Evolutionary conservation across 2,329 filamentous ascomycete species (phyloP).

Genomic region (Fusarium humuli): DNA sequence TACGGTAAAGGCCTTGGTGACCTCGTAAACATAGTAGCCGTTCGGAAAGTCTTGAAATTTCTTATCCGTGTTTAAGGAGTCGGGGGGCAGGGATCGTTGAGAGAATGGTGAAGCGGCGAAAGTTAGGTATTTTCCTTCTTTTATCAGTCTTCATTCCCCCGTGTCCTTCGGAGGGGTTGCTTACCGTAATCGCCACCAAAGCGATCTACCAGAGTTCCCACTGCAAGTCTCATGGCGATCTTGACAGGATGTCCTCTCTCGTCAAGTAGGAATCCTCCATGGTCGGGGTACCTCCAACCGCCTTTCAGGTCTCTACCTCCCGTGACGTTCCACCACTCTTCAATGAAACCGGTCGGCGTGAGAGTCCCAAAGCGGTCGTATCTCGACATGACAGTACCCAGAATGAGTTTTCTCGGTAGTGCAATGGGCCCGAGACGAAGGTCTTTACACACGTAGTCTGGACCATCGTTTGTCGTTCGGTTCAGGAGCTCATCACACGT

Average conservation of each 20-base stretch:
- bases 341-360: not conserved
- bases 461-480: no score
- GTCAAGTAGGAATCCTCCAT: fast-evolving
- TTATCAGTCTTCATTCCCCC: no score
- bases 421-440: fast-evolving
- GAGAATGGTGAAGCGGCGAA: not conserved
- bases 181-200: fast-evolving
- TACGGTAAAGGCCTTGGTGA: no score
- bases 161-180: no score
- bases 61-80: no score
- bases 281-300: not conserved
- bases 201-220: not conserved
- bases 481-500: no score
- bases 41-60: no score
- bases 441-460: no score
- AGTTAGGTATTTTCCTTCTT: not conserved
- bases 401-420: not conserved
- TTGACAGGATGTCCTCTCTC: not conserved
- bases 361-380: not conserved
- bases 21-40: no score
- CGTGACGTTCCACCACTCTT: fast-evolving
- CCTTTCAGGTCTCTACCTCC: no score
- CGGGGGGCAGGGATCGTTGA: not conserved
- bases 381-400: not conserved
- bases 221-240: not conserved